Base-by-base conservation (phyloP, 345 rosid species). In the Punica granatum region DNA sequence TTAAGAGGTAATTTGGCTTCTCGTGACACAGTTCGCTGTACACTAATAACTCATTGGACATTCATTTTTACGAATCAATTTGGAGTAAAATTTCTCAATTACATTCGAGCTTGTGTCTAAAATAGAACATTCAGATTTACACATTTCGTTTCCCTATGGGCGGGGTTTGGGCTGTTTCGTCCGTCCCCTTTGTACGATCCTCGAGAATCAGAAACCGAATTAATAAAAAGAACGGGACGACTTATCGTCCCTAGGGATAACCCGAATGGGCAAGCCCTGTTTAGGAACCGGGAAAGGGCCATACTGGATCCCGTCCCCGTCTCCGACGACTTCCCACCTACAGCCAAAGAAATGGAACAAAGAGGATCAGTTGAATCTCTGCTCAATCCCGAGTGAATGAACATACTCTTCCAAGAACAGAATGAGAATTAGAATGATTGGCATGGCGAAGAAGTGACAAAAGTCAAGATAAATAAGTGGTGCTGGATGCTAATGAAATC, bases 241-340 rank as follows among this genome's bases (percentile, higher is more conserved):
- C 37, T 43, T 76, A 70, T 70, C 43, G 53, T 60, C 72, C 62
- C 79, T 79, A 0, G 75, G 83, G 31, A 48, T 74, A 7, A 90
- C 86, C 71, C 76, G 81, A 65, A 93, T 74, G 32, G 97, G 96
- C 67, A 90, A 79, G n/a, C 98, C 98, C 30, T 68, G 79, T 74
- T 80, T 88, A 60, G 98, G 97, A 15, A 93, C 94, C 0, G 97
- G 98, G 68, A 93, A 93, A 59, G 98, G 98, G 18, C 88, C 94
- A 71, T 93, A 93, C 42, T 90, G 97, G 69, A 93, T 87, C 19
- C 90, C 98, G 73, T 87, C 89, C 0, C 81, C 86, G 2, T 75
- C 83, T 77, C 89, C 94, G 53, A 78, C 70, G 37, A 81, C 79
- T 77, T 85, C 78, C 98, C 98, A 93, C 83, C 98, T 93, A 77